A percentile compares a stretch with the other conserved stretches of the same genome.
phyloP scores from a whole-genome alignment of 352 stramenopile species.

The Lagenidium sp. region DNA sequence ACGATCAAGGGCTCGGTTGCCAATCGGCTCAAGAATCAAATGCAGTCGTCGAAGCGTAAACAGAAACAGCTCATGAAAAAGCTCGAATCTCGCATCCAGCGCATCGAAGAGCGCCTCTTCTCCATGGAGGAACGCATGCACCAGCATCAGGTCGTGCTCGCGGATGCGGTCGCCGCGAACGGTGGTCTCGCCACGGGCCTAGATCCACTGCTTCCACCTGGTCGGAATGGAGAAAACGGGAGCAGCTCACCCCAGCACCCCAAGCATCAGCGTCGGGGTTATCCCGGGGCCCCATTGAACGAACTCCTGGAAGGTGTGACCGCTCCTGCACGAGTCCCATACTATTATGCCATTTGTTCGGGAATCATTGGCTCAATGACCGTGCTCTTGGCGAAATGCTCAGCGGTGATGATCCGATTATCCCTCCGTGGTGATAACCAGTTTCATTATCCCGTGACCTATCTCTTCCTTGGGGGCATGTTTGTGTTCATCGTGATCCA shows the following conservation, averaged over 20 bases:
- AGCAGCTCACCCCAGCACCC: constrained; percentile 3
- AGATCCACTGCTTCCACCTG: constrained; percentile 1
- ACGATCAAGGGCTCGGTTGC: constrained; percentile 85
- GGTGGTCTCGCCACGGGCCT: constrained; percentile 1
- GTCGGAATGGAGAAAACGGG: not conserved
- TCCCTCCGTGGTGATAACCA: constrained; percentile 80
- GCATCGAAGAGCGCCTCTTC: constrained; percentile 54
- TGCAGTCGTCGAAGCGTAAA: constrained; percentile 70
- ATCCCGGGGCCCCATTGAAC: constrained; percentile 16
- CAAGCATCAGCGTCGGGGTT: constrained; percentile 17
- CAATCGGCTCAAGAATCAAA: constrained; percentile 78
- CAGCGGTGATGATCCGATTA: constrained; percentile 77
- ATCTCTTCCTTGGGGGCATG: constrained; percentile 83
- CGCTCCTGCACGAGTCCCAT: constrained; percentile 44
- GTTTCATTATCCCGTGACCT: constrained; percentile 79
- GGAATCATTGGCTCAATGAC: constrained; percentile 81
- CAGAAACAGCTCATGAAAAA: constrained; percentile 80
- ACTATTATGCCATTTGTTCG: constrained; percentile 84
- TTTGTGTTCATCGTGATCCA: constrained; percentile 81
- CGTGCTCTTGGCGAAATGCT: constrained; percentile 80
- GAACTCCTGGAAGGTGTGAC: constrained; percentile 20
- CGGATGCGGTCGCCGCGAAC: not conserved
- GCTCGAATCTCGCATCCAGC: constrained; percentile 54
- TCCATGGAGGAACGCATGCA: constrained; percentile 55
- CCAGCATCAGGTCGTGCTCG: constrained; percentile 14